Conservation (phyloP, 768 basidiomycete genomes). For the Mycena maculata region DNA sequence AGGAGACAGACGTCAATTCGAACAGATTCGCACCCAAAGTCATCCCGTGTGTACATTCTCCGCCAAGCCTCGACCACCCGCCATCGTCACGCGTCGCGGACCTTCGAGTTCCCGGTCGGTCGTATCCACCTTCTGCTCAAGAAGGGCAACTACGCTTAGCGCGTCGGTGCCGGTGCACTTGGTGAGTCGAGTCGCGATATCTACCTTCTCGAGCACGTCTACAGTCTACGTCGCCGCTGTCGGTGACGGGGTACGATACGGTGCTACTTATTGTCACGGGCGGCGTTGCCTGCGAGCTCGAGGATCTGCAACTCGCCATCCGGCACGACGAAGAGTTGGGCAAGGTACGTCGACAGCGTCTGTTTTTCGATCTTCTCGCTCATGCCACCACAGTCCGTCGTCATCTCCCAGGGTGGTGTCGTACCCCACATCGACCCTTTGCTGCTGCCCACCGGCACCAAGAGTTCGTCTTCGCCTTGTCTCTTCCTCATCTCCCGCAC, state of each 20-base stretch:
- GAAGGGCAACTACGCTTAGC: constrained; percentile 81
- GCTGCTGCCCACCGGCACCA: constrained; percentile 46
- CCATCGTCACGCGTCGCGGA: no score
- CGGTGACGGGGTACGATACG: constrained; percentile 82
- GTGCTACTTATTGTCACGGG: no score
- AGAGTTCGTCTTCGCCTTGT: constrained; percentile 25
- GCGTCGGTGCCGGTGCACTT: constrained; percentile 83
- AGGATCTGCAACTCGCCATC: constrained; percentile 90
- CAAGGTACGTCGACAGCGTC: constrained; percentile 32
- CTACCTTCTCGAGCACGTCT: background rate
- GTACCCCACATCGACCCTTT: constrained; percentile 78
- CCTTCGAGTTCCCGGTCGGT: constrained; percentile 76
- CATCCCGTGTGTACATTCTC: no score
- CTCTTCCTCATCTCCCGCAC: background rate
- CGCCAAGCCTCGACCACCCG: no score
- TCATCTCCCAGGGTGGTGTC: constrained; percentile 96
- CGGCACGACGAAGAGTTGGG: constrained; percentile 91
- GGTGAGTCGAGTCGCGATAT: constrained; percentile 48
- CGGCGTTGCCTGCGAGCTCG: constrained; percentile 47
- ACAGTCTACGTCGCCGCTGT: constrained; percentile 85
- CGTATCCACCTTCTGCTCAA: constrained; percentile 84
- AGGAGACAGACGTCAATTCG: no score
- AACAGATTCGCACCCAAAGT: no score
- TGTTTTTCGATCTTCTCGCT: background rate
- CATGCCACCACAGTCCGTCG: constrained; percentile 62